A percentile compares a stretch with the other conserved stretches of the same genome.
These are phyloP conservation scores for Podospora pseudoanserina DNA, from an alignment of 495 filamentous ascomycete genomes.

Conservation along the genomic window DNA sequence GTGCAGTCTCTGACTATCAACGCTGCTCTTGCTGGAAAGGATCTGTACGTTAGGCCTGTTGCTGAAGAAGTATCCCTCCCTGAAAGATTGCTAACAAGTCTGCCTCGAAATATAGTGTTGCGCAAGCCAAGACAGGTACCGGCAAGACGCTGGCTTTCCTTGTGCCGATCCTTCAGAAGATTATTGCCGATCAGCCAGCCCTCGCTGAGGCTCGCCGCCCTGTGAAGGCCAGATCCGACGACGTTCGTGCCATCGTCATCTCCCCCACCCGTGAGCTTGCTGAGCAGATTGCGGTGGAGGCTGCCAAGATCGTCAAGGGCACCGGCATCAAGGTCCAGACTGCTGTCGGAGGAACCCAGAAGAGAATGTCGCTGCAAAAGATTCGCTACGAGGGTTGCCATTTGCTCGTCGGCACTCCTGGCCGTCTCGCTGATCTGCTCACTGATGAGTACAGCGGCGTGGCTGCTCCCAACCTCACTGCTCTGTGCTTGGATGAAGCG, in stretches of 20 bases:
- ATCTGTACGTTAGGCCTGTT: constrained; percentile 61
- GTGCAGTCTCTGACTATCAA: constrained; percentile 85
- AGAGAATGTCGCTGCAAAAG: constrained; percentile 54
- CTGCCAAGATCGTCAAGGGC: constrained; percentile 59
- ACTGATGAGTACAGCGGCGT: constrained; percentile 63
- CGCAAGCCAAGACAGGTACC: constrained; percentile 83
- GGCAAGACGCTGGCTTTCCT: constrained; percentile 87
- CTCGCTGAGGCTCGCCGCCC: constrained; percentile 33
- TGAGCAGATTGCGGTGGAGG: constrained; percentile 88
- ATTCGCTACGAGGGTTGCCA: constrained; percentile 78
- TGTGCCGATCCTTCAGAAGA: constrained; percentile 68
- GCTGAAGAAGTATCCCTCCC: background rate
- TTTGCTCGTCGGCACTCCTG: constrained; percentile 85
- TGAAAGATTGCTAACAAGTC: constrained; percentile 7
- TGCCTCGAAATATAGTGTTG: constrained; percentile 56
- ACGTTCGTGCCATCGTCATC: constrained; percentile 86
- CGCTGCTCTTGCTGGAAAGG: constrained; percentile 68
- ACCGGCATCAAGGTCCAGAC: constrained; percentile 75
- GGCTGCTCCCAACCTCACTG: constrained; percentile 65
- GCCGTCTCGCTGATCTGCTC: constrained; percentile 80
- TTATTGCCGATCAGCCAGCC: constrained; percentile 57
- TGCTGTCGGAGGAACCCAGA: constrained; percentile 86
- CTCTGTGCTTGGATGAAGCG: constrained; percentile 91
- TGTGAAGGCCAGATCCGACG: constrained; percentile 44
- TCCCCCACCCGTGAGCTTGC: constrained; percentile 94